Conservation (phyloP, 2,329 filamentous ascomycete species). For the Canariomyces notabilis region DNA sequence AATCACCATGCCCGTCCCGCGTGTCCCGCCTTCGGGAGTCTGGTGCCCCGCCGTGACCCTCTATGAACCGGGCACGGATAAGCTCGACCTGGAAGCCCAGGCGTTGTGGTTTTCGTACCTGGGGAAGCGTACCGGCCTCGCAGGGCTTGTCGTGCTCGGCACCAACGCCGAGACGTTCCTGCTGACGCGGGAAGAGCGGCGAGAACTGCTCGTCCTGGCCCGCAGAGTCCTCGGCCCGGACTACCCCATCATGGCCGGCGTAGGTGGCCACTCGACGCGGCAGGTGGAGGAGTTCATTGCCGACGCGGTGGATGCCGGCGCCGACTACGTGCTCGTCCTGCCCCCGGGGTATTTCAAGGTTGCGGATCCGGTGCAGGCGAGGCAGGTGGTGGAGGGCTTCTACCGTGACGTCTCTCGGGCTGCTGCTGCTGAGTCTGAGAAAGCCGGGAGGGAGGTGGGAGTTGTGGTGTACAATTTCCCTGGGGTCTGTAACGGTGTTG, state of each 20-base stretch:
- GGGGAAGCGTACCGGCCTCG: conserved; percentile 23
- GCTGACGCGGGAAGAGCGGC: conserved; percentile 31
- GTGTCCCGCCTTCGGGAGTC: conserved; percentile 28
- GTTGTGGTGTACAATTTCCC: conserved; percentile 67
- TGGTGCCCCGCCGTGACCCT: conserved; percentile 34
- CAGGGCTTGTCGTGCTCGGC: conserved; percentile 31
- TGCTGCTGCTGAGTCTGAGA: too few relatives aligned
- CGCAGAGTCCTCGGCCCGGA: conserved; percentile 46
- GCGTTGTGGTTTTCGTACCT: conserved; percentile 30
- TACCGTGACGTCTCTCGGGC: conserved; percentile 54
- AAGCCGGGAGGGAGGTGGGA: conserved; percentile 47
- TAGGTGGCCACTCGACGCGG: conserved; percentile 58
- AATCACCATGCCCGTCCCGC: conserved; percentile 11
- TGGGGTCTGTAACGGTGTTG: conserved; percentile 61
- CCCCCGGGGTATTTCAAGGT: conserved; percentile 63
- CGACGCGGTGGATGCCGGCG: conserved; percentile 56
- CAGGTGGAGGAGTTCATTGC: conserved; percentile 56
- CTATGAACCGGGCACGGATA: conserved; percentile 29
- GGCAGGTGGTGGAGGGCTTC: conserved; percentile 52
- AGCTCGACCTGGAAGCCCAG: conserved; percentile 28
- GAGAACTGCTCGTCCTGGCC: conserved; percentile 49
- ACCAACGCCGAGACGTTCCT: conserved; percentile 34
- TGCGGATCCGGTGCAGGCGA: conserved; percentile 45
- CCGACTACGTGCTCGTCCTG: conserved; percentile 57
- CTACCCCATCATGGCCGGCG: conserved; percentile 59